phyloP scores from a whole-genome alignment of 805 yeast genomes.

The Schwanniomyces yamadae region DNA sequence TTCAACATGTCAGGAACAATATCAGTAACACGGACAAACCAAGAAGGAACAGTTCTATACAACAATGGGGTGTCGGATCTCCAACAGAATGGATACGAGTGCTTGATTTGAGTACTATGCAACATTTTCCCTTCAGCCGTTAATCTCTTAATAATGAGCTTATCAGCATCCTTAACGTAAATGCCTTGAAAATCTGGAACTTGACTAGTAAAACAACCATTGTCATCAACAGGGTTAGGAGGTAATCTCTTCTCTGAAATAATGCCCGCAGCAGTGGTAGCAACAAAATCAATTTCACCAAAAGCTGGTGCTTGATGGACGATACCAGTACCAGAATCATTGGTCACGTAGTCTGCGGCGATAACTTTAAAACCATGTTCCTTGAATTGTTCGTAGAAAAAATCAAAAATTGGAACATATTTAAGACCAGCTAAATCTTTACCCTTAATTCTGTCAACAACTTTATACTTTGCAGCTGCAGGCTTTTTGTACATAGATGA shows the following conservation, averaged over 20 bases:
- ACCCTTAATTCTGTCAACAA: constrained; percentile 81
- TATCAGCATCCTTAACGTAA: constrained; percentile 95
- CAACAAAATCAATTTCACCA: constrained; percentile 97
- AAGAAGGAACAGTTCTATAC: constrained; percentile 96
- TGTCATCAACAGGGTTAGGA: constrained; percentile 94
- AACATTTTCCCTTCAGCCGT: constrained; percentile 75
- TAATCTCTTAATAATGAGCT: constrained; percentile 79
- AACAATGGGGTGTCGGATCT: constrained; percentile 97
- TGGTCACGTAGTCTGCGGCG: constrained; percentile 79
- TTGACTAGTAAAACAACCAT: constrained; percentile 76
- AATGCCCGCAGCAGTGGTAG: constrained; percentile 72
- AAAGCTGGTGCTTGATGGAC: constrained; percentile 98
- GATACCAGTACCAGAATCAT: constrained; percentile 97
- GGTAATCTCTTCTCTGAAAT: constrained; percentile 66
- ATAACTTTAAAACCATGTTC: constrained; percentile 82
- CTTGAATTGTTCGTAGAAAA: constrained; percentile 71
- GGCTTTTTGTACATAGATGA: constrained; percentile 93
- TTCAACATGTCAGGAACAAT: constrained; percentile 86
- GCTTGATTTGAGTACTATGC: constrained; percentile 79
- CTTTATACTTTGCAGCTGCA: constrained; percentile 77
- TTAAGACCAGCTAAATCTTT: constrained; percentile 72
- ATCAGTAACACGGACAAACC: constrained; percentile 92
- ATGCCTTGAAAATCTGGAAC: constrained; percentile 76
- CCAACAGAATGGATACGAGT: constrained; percentile 99
- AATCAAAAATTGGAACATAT: constrained; percentile 82